Percentiles rank a stretch among this genome's conserved stretches.
phyloP scores from a whole-genome alignment of 345 rosid species.

The Gossypium turneri region DNA sequence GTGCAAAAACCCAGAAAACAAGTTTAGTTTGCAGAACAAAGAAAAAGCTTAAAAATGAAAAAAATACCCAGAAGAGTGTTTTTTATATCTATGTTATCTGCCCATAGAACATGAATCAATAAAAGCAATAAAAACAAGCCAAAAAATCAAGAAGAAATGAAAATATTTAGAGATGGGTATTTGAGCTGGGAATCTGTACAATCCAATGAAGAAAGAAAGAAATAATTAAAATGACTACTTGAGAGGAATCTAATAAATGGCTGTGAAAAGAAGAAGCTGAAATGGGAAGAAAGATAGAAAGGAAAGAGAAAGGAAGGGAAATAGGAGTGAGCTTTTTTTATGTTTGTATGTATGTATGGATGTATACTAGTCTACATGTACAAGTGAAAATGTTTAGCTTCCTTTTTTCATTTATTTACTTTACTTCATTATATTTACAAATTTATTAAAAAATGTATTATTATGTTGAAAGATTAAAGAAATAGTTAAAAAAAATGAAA shows the following conservation, averaged over 20 bases:
- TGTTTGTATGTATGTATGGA: slow-evolving; percentile 17
- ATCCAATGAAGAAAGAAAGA: slow-evolving; percentile 36
- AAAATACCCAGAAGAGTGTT: slow-evolving; percentile 31
- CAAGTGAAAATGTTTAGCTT: slow-evolving; percentile 23
- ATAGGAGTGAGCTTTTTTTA: slow-evolving; percentile 2
- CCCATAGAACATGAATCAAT: slow-evolving; percentile 3
- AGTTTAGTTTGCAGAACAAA: slow-evolving; percentile 31
- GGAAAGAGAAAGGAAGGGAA: slow-evolving; percentile 7
- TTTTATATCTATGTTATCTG: slow-evolving; percentile 10
- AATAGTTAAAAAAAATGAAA: not conserved
- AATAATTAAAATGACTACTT: slow-evolving; percentile 26
- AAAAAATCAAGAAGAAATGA: slow-evolving; percentile 21
- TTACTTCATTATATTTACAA: not conserved
- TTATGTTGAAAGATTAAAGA: not conserved
- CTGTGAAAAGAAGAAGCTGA: slow-evolving; percentile 33
- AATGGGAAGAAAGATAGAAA: slow-evolving; percentile 23
- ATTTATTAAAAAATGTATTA: not conserved
- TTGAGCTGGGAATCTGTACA: slow-evolving; percentile 38
- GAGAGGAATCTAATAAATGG: slow-evolving; percentile 61
- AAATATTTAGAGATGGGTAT: slow-evolving; percentile 27
- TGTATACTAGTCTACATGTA: slow-evolving; percentile 22
- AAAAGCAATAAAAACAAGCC: slow-evolving; percentile 12
- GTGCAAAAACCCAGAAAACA: slow-evolving; percentile 38
- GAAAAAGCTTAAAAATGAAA: slow-evolving; percentile 29
- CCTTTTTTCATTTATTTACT: slow-evolving; percentile 1